Base-by-base conservation (phyloP, 352 stramenopile species). In the Phytophthora vignae region DNA sequence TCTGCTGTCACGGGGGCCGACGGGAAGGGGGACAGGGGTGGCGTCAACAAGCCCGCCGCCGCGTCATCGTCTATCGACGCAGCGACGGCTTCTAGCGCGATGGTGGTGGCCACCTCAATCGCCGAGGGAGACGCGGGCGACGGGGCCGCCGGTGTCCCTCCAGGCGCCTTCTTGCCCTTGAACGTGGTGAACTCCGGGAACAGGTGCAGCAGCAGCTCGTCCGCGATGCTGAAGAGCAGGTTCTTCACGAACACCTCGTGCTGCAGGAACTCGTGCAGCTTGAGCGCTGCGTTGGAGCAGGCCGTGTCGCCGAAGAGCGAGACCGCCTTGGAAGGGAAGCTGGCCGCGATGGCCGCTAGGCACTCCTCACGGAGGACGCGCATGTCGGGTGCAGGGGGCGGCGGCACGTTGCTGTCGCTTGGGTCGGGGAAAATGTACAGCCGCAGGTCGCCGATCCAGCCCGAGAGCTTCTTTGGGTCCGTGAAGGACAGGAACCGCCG, bases 181-280 rank as follows among this genome's bases (percentile, higher is more conserved):
- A 83, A 92, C 1, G 77, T 72, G 50, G 64, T 76, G 21, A 78
- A 85, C 29, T 96, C 82, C 1, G 87, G 87, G 54, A 95, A 96
- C 50, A 96, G 69, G 42, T 92, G 85, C 58, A 88, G 72, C 46
- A 94, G 77, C 57, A 95, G 69, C 61, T 94, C 87, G 71, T 95
- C 90, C 46, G 79, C 75, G 61, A 95, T 76, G 67, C 81, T 94
- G 63, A 95, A 95, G 29, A 92, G 58, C 58, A 96, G 60, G 61
- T 95, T 96, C 78, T 95, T 95, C 38, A 95, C 81, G 69, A 95
- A 91, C n/a, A 92, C 76, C 61, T 95, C 86, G 78, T 95, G 88
- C 77, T 96, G 90, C 62, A 95, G 55, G 53, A 96, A 95, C 71
- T 95, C 88, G 68, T 95, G 88, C 48, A 96, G 73, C 76, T 96